These are phyloP conservation scores for Penicillium olsonii DNA, from an alignment of 2,329 filamentous ascomycete genomes.

Conservation along the genomic window DNA sequence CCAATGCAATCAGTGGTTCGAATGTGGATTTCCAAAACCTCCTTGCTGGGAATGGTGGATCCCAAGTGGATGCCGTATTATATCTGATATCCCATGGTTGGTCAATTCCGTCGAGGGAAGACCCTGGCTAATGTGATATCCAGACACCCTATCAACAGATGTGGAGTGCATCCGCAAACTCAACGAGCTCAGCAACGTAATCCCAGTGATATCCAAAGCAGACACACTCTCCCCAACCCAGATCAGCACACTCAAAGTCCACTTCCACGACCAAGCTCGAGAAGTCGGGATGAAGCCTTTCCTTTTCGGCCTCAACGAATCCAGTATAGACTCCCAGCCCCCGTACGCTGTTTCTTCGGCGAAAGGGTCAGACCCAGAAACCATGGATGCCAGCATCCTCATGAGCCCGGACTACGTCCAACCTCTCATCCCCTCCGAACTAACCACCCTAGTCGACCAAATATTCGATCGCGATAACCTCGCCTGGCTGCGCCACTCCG, in stretches of 20 bases:
- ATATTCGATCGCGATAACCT: slow-evolving; percentile 78
- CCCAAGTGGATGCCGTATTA: slow-evolving; percentile 80
- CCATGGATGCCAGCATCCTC: slow-evolving; percentile 87
- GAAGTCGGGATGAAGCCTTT: slow-evolving; percentile 64
- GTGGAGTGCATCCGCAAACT: slow-evolving; percentile 71
- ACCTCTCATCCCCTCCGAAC: slow-evolving; percentile 75
- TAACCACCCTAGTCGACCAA: slow-evolving; percentile 66
- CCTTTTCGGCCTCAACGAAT: slow-evolving; percentile 56
- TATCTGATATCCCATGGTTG: slow-evolving; percentile 76
- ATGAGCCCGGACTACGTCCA: slow-evolving; percentile 91
- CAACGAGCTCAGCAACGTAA: slow-evolving; percentile 74
- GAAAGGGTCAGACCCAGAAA: slow-evolving; percentile 70
- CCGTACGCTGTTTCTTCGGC: slow-evolving; percentile 79
- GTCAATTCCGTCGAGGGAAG: slow-evolving; percentile 24
- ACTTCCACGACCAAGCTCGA: slow-evolving; percentile 34
- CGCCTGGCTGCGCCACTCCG: slow-evolving; percentile 77
- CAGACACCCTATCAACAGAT: slow-evolving; percentile 64
- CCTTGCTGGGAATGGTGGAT: slow-evolving; percentile 77
- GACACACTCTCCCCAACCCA: slow-evolving; percentile 67
- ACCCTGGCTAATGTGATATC: slow-evolving; percentile 1
- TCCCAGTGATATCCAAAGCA: slow-evolving; percentile 76
- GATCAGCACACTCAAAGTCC: slow-evolving; percentile 60
- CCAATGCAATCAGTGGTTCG: slow-evolving; percentile 61
- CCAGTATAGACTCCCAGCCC: slow-evolving; percentile 36
- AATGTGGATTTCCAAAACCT: slow-evolving; percentile 76